Conservation (phyloP, 352 stramenopile genomes). For the Blastocystis sp. region DNA sequence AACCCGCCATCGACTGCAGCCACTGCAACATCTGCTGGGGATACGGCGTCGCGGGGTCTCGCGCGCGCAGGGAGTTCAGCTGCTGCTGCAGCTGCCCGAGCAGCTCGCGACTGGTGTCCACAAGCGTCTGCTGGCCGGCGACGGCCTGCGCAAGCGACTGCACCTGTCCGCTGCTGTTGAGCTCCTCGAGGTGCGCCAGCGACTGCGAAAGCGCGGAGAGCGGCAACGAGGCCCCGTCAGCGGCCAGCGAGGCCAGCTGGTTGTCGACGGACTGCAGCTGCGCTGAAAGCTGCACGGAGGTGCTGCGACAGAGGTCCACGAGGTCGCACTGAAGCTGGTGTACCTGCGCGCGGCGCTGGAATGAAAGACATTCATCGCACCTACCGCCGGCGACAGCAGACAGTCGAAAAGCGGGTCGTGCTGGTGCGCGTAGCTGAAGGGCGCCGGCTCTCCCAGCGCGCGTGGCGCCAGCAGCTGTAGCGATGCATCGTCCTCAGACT, state of each 20-base stretch:
- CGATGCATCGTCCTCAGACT: not conserved
- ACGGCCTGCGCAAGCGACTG: not conserved
- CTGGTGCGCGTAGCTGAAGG: not conserved
- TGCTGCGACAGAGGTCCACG: not conserved
- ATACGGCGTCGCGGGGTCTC: not conserved
- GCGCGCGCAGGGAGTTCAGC: not conserved
- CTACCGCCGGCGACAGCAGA: not conserved
- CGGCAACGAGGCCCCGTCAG: not conserved
- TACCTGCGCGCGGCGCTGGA: not conserved
- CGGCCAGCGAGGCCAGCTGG: not conserved
- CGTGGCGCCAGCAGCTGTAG: not conserved
- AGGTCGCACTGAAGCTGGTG: not conserved
- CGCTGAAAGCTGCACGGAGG: not conserved
- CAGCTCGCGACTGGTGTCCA: not conserved
- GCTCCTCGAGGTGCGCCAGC: not conserved
- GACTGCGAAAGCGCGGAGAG: not conserved
- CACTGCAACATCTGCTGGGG: not conserved
- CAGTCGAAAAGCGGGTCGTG: not conserved
- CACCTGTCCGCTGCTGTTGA: not conserved
- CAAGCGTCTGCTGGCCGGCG: not conserved
- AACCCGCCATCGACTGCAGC: not conserved
- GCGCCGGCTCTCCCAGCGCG: not conserved
- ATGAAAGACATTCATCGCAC: not conserved
- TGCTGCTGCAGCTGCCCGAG: not conserved
- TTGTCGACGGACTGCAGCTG: not conserved